These are phyloP conservation scores for Parasarocladium wereldwijsianum DNA, from an alignment of 2,329 filamentous ascomycete genomes.

Conservation along the genomic window DNA sequence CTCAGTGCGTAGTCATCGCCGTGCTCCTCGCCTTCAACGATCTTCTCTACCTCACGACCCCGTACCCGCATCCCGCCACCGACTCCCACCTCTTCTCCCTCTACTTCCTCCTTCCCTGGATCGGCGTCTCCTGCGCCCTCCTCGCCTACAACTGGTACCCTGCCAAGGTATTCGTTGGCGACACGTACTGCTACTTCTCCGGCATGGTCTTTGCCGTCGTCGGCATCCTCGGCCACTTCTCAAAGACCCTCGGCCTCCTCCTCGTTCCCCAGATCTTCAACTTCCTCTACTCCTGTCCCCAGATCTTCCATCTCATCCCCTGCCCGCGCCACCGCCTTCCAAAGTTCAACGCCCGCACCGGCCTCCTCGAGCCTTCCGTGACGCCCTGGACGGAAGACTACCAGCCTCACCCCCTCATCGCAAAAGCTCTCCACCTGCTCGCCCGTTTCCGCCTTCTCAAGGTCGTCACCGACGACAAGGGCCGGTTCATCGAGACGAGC, in stretches of 20 bases:
- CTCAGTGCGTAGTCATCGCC: slow-evolving; percentile 85
- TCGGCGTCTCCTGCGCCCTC: slow-evolving; percentile 79
- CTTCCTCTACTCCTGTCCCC: slow-evolving; percentile 84
- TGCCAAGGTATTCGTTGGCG: slow-evolving; percentile 86
- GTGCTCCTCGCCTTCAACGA: slow-evolving; percentile 76
- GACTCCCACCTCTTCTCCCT: slow-evolving; percentile 94
- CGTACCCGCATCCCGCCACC: slow-evolving; percentile 81
- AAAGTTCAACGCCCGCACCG: slow-evolving; percentile 71
- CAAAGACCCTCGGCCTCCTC: slow-evolving; percentile 84
- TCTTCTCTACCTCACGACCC: slow-evolving; percentile 67
- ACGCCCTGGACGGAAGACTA: slow-evolving; percentile 56
- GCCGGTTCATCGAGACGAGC: slow-evolving; percentile 61
- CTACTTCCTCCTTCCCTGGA: slow-evolving; percentile 85
- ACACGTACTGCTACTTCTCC: slow-evolving; percentile 99
- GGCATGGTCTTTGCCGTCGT: slow-evolving; percentile 98
- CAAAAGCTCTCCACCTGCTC: slow-evolving; percentile 50
- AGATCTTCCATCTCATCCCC: slow-evolving; percentile 78
- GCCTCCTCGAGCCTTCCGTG: slow-evolving; percentile 73
- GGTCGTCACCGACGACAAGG: slow-evolving; percentile 51
- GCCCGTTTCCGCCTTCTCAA: slow-evolving; percentile 53
- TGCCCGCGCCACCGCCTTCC: slow-evolving; percentile 89
- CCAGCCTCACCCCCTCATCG: slow-evolving; percentile 54
- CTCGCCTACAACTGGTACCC: slow-evolving; percentile 88
- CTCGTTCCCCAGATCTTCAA: slow-evolving; percentile 94
- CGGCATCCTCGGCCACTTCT: slow-evolving; percentile 92